Evolutionary conservation across 768 basidiomycete species (phyloP).

Genomic region (Rubroboletus pulcherrimus): DNA sequence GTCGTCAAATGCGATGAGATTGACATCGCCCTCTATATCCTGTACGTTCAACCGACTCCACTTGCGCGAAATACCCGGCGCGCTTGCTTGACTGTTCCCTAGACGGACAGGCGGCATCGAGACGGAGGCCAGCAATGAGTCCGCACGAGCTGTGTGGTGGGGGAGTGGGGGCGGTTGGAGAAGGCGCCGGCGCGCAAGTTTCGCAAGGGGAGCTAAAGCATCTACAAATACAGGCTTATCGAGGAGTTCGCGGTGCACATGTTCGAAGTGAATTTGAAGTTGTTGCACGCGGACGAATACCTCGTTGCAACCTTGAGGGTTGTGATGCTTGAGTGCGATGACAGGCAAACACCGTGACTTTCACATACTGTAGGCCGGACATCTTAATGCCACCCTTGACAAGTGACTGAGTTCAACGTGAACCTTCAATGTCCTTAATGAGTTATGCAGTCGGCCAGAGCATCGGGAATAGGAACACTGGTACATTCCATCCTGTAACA

Average conservation of each 20-base stretch:
- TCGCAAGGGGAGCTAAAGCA: constrained; percentile 19
- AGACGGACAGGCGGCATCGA: constrained; percentile 7
- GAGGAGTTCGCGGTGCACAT: constrained; percentile 21
- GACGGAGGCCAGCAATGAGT: constrained; percentile 7
- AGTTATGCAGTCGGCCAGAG: constrained; percentile 24
- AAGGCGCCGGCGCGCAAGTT: constrained; percentile 15
- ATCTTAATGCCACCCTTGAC: constrained; percentile 26
- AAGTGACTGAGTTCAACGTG: constrained; percentile 32
- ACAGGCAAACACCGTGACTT: background rate
- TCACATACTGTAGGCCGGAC: constrained; percentile 25
- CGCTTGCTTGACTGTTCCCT: constrained; percentile 11
- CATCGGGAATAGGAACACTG: constrained; percentile 25
- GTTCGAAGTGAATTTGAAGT: constrained; percentile 23
- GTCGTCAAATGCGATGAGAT: constrained; percentile 22
- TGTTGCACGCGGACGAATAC: constrained; percentile 25
- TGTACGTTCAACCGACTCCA: constrained; percentile 31
- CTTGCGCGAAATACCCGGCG: constrained; percentile 23
- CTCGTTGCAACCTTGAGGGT: constrained; percentile 21
- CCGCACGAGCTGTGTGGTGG: background rate
- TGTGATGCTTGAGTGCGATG: constrained; percentile 3
- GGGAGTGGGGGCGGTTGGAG: constrained; percentile 21
- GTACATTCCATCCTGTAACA: constrained; percentile 25
- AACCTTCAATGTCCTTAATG: constrained; percentile 16
- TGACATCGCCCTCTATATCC: constrained; percentile 15
- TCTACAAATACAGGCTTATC: constrained; percentile 4